Base-by-base conservation (phyloP, 352 stramenopile species). In the Globisporangium rhizosaccharum region DNA sequence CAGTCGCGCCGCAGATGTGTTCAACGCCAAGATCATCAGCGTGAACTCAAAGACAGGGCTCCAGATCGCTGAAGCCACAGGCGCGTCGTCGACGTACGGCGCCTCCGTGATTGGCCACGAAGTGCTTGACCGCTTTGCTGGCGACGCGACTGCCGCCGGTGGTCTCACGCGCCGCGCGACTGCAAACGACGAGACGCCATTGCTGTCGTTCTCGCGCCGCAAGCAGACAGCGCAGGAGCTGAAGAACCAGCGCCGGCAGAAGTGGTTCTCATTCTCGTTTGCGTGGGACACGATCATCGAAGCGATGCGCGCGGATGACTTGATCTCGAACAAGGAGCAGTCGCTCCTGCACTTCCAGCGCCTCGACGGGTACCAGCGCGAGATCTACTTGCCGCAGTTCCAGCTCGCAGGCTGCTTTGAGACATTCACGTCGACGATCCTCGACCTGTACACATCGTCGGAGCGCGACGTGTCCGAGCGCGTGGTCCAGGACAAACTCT, bases 351-450 rank as follows among this genome's bases (percentile, higher is more conserved):
- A 97, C 59, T 99, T 99, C 70, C 96, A 98, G 59, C 88, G 95
- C 33, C 88, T 97, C 26, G 87, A 97, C 57, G 92, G 94, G 1
- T 98, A 99, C 70, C 95, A 95, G 66, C 96, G 98, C 57, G 94
- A 98, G 46, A 98, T 99, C 63, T 99, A 99, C 65, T 68, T 99
- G 44, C 97, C 97, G 23, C 92, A 98, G 50, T 99, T 99, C 67
- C 96, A 99, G 65, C 92, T 98, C 15, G 97, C 96, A 12, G 97
- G 97, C 18, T 97, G 93, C 56, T 97, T 99, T 20, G 96, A 99
- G 67, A 85, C 84, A 33, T 96, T 96, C 47, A 92, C 78, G 18
- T 84, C 81, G 3, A 77, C 53, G 25, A 83, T 92, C 46, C 63
- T 86, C 49, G 81, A 93, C 42, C 68, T 94, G 48, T 92, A 91